Conservation (phyloP, 140 eudicot species). For the Bidens hawaiensis region DNA sequence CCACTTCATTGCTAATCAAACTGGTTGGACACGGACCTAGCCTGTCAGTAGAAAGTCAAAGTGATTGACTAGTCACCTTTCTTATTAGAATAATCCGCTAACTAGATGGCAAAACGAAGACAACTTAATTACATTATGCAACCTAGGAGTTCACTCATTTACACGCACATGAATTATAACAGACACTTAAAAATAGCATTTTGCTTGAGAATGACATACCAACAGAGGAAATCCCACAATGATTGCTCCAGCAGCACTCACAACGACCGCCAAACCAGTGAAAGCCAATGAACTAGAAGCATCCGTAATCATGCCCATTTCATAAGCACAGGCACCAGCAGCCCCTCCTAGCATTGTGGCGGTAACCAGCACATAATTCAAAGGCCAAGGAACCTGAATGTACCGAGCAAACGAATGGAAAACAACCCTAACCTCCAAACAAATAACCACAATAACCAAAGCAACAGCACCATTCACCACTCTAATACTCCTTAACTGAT, state of each 20-base stretch:
- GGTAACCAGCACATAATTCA: slow-evolving; percentile 82
- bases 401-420: slow-evolving; percentile 92
- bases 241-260: slow-evolving; percentile 89
- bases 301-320: slow-evolving; percentile 83
- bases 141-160: not conserved
- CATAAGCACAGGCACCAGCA: slow-evolving; percentile 83
- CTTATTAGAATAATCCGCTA: not conserved
- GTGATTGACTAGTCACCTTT: not conserved
- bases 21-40: not conserved
- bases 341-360: slow-evolving; percentile 95
- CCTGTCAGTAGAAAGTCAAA: not conserved
- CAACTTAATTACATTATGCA: not conserved
- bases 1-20: not conserved
- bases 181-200: not conserved
- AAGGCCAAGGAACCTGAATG: slow-evolving; percentile 89
- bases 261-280: slow-evolving; percentile 70
- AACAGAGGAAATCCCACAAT: slow-evolving; percentile 86
- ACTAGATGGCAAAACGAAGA: not conserved
- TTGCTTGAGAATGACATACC: slow-evolving; percentile 43
- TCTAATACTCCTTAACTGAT: slow-evolving; percentile 58
- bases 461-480: slow-evolving; percentile 87
- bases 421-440: slow-evolving; percentile 90
- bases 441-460: slow-evolving; percentile 66
- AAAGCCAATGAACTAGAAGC: slow-evolving; percentile 71
- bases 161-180: not conserved